phyloP scores from a whole-genome alignment of 805 yeast genomes.

The Teunomyces gatunensis region DNA sequence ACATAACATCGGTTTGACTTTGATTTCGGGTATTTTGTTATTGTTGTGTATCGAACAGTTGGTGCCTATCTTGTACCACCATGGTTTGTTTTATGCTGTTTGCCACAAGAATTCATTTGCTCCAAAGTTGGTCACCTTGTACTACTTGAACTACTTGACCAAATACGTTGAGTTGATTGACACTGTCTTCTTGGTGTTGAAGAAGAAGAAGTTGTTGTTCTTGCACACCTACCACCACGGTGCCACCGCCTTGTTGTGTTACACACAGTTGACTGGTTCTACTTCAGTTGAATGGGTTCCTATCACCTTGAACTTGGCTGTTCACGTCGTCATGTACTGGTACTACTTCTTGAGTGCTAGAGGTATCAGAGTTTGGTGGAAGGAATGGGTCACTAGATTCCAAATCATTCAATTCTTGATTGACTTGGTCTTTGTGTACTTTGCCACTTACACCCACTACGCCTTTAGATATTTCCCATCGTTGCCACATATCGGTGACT shows the following conservation, averaged over 20 bases:
- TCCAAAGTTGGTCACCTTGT: constrained; percentile 74
- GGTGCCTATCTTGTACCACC: constrained; percentile 66
- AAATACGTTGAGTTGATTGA: constrained; percentile 88
- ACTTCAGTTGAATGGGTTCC: constrained; percentile 97
- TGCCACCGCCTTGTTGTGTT: constrained; percentile 93
- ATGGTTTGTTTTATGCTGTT: constrained; percentile 82
- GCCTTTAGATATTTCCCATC: constrained; percentile 61
- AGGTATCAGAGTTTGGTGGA: constrained; percentile 98
- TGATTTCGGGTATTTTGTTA: constrained; percentile 63
- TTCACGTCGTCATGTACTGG: constrained; percentile 97
- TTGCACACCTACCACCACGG: constrained; percentile 98
- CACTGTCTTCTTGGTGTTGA: constrained; percentile 86
- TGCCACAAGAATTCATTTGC: constrained; percentile 81
- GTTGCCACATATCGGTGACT: constrained; percentile 74
- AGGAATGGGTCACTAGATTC: constrained; percentile 96
- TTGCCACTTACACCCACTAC: constrained; percentile 89
- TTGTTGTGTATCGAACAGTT: constrained; percentile 79
- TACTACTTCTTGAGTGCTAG: constrained; percentile 91
- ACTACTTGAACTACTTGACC: constrained; percentile 88
- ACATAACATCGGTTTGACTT: constrained; percentile 77
- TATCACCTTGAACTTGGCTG: constrained; percentile 81
- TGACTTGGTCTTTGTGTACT: constrained; percentile 88
- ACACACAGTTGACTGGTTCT: constrained; percentile 84
- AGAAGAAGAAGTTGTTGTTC: constrained; percentile 87
- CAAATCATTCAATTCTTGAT: constrained; percentile 91